Evolutionary conservation across 1,284 basidiomycete species (phyloP).

Genomic region (Cystobasidiaceae sp.): DNA sequence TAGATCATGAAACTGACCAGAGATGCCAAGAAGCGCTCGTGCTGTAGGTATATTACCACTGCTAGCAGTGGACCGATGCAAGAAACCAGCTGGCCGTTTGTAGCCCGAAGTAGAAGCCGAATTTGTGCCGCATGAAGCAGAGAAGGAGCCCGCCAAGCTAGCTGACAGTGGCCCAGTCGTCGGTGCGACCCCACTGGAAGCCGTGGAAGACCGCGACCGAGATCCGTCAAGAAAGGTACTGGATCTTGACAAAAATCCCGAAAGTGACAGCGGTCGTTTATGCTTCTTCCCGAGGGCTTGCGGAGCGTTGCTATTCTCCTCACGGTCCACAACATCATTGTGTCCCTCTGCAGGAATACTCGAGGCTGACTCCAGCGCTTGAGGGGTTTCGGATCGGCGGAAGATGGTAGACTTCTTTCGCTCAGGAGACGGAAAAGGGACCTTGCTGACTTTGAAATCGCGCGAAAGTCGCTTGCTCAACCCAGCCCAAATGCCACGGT

Average conservation of each 20-base stretch:
- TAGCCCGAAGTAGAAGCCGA: conserved; percentile 1
- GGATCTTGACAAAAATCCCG: conserved; percentile 11
- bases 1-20: too few relatives aligned
- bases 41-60: conserved; percentile 22
- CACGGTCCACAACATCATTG: not conserved
- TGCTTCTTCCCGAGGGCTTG: not conserved
- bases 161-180: not conserved
- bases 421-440: not conserved
- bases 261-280: conserved; percentile 19
- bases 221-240: not conserved
- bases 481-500: not conserved
- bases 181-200: not conserved
- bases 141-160: not conserved
- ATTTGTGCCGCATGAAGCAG: not conserved
- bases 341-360: not conserved
- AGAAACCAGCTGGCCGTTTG: not conserved
- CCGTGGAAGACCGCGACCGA: not conserved
- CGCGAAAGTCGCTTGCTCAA: conserved; percentile 5
- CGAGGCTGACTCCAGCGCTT: not conserved
- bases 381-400: not conserved
- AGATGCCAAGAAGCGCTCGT: not conserved
- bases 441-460: not conserved
- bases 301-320: not conserved
- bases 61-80: conserved; percentile 19
- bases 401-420: not conserved